A percentile compares a stretch with the other conserved stretches of the same genome.
Conservation (phyloP, 208 protist species). For the Leishmania amazonensis region DNA sequence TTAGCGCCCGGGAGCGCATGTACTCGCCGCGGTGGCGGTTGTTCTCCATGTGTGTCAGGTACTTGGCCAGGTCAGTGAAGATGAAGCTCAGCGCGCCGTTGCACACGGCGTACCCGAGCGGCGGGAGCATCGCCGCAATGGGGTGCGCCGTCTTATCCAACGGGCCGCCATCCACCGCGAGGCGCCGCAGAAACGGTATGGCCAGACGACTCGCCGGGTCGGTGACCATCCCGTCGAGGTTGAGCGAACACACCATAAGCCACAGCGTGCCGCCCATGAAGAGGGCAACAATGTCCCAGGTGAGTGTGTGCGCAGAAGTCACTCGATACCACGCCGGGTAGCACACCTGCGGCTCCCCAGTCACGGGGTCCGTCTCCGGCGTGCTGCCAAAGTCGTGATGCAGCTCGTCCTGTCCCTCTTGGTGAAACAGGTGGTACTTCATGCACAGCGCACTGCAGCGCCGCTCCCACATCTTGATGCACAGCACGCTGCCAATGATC, state of each 20-base stretch:
- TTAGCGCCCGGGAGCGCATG: slow-evolving; percentile 60
- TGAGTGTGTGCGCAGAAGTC: slow-evolving; percentile 41
- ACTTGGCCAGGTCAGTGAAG: slow-evolving; percentile 54
- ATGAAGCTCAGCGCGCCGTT: slow-evolving; percentile 41
- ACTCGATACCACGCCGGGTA: slow-evolving; percentile 55
- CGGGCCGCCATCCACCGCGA: slow-evolving; percentile 43
- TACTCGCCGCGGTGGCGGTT: slow-evolving; percentile 57
- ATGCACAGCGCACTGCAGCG: slow-evolving; percentile 42
- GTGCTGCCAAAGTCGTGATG: slow-evolving; percentile 47
- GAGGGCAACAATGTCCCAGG: slow-evolving; percentile 35
- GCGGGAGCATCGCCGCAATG: slow-evolving; percentile 36
- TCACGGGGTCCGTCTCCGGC: slow-evolving; percentile 37
- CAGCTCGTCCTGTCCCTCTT: slow-evolving; percentile 43
- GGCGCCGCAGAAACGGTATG: slow-evolving; percentile 31
- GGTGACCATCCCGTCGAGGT: slow-evolving; percentile 50
- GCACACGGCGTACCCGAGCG: slow-evolving; percentile 40
- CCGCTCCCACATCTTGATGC: slow-evolving; percentile 71
- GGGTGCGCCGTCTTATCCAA: slow-evolving; percentile 43
- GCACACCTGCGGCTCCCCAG: slow-evolving; percentile 37
- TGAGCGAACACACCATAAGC: slow-evolving; percentile 58
- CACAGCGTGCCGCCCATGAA: slow-evolving; percentile 44
- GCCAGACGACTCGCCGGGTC: slow-evolving; percentile 22
- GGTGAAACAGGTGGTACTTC: slow-evolving; percentile 46
- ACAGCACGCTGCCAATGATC: slow-evolving; percentile 58
- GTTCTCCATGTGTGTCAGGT: slow-evolving; percentile 71